Evolutionary conservation across 768 basidiomycete genomes (phyloP).

Genomic region (Rhodotorula diobovata): DNA sequence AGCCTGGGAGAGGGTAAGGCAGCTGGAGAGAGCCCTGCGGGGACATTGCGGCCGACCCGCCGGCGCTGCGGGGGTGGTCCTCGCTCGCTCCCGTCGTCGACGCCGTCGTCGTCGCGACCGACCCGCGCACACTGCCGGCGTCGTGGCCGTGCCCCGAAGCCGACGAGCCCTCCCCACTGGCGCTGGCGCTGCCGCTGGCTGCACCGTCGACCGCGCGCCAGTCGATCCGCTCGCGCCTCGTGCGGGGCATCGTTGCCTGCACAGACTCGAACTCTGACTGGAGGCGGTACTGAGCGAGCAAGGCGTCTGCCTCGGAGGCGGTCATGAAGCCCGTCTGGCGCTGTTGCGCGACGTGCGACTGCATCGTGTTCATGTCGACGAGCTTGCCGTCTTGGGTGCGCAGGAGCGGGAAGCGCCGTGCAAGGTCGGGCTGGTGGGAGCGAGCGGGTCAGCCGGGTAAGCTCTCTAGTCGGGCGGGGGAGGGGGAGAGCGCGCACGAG

Average conservation of each 20-base stretch:
- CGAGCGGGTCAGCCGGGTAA: too few relatives aligned
- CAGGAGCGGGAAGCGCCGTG: conserved; percentile 38
- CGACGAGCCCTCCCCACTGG: not conserved
- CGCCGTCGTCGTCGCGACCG: not conserved
- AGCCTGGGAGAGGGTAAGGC: not conserved
- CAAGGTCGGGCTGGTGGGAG: conserved; percentile 29
- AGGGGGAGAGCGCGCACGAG: conserved; percentile 13
- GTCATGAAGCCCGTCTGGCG: conserved; percentile 37
- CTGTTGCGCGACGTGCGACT: conserved; percentile 39
- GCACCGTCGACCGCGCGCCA: conserved; percentile 11
- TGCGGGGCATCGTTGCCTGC: not conserved
- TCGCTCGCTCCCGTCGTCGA: too few relatives aligned
- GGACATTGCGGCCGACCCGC: not conserved
- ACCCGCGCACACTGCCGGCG: not conserved
- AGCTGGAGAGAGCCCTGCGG: not conserved
- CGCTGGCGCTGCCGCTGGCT: not conserved
- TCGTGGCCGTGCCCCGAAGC: not conserved
- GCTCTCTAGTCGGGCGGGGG: too few relatives aligned
- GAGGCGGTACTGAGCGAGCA: conserved; percentile 39
- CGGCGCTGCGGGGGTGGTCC: not conserved
- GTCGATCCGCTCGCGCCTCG: conserved; percentile 25
- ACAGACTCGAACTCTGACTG: conserved; percentile 13
- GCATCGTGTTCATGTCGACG: conserved; percentile 32
- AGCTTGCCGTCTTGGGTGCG: conserved; percentile 36
- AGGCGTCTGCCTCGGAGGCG: conserved; percentile 31